Percentiles rank a stretch among this genome's conserved stretches.
Evolutionary conservation across 2,329 filamentous ascomycete genomes (phyloP).

Genomic region (Scedosporium boydii): DNA sequence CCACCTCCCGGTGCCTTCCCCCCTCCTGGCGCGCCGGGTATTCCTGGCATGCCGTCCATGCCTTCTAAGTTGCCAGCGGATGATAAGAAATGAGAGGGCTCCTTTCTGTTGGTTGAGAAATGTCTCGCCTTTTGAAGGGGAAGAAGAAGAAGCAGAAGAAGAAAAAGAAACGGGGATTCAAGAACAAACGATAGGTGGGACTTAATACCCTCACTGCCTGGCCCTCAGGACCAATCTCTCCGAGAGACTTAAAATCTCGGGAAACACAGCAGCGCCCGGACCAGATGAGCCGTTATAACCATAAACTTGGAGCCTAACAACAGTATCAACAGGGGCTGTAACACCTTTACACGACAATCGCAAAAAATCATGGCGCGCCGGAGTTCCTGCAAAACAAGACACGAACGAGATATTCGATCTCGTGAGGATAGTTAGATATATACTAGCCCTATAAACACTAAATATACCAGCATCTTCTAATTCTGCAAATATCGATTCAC

Average conservation of each 20-base stretch:
- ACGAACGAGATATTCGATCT: not conserved
- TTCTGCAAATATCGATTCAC: not conserved
- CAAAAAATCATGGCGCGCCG: not conserved
- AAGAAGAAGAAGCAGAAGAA: not conserved
- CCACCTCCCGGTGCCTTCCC: conserved; percentile 15
- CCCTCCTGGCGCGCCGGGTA: conserved; percentile 12
- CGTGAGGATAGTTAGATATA: not conserved
- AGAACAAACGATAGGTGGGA: not conserved
- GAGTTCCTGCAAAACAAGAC: not conserved
- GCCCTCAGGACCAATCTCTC: not conserved
- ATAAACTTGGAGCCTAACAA: not conserved
- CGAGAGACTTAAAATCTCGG: not conserved
- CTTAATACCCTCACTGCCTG: not conserved
- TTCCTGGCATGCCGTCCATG: conserved; percentile 11
- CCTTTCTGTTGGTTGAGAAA: not conserved
- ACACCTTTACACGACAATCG: not conserved
- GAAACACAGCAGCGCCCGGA: not conserved
- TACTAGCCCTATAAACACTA: not conserved
- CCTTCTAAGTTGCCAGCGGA: not conserved
- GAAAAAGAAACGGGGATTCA: not conserved
- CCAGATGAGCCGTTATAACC: not conserved
- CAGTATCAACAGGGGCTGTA: not conserved
- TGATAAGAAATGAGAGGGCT: not conserved
- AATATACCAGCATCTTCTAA: not conserved
- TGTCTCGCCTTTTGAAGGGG: not conserved